Conservation (phyloP, 768 basidiomycete species). For the Tubosaeta sp. region DNA sequence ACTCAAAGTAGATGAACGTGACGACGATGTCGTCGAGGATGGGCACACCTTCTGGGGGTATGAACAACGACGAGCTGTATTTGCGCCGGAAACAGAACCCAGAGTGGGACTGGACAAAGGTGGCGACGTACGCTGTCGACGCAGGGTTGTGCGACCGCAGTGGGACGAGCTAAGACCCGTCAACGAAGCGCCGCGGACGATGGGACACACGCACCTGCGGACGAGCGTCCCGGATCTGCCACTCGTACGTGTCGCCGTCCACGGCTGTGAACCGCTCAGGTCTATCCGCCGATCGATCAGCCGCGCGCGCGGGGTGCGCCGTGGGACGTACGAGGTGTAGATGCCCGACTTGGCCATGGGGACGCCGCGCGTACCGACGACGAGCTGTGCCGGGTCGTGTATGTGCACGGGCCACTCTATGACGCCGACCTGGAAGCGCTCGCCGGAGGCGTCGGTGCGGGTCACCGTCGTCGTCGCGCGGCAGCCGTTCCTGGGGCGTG, state of each 20-base stretch:
- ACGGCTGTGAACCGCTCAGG: constrained; percentile 24
- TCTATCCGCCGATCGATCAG: constrained; percentile 4
- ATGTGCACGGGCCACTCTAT: constrained; percentile 26
- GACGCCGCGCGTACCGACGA: constrained; percentile 26
- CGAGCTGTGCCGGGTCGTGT: constrained; percentile 4
- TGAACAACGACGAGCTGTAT: constrained; percentile 19
- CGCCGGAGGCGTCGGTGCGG: constrained; percentile 15
- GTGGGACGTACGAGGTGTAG: constrained; percentile 18
- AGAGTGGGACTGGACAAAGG: constrained; percentile 20
- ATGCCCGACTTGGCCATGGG: constrained; percentile 20
- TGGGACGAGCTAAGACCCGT: constrained; percentile 23
- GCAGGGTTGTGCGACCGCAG: not conserved
- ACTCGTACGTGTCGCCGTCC: constrained; percentile 24
- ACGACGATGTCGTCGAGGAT: constrained; percentile 35
- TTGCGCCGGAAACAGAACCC: constrained; percentile 12
- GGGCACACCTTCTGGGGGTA: constrained; percentile 26
- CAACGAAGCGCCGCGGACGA: too few species aligned
- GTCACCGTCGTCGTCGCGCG: constrained; percentile 24
- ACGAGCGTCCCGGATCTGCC: constrained; percentile 23
- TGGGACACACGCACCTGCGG: constrained; percentile 15
- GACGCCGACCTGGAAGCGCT: constrained; percentile 24
- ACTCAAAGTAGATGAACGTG: constrained; percentile 34
- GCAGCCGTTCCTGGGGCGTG: constrained; percentile 4
- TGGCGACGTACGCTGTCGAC: constrained; percentile 23
- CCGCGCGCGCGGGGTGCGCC: not conserved